Conservation (phyloP, 306 rosid species). For the Gillenia trifoliata region DNA sequence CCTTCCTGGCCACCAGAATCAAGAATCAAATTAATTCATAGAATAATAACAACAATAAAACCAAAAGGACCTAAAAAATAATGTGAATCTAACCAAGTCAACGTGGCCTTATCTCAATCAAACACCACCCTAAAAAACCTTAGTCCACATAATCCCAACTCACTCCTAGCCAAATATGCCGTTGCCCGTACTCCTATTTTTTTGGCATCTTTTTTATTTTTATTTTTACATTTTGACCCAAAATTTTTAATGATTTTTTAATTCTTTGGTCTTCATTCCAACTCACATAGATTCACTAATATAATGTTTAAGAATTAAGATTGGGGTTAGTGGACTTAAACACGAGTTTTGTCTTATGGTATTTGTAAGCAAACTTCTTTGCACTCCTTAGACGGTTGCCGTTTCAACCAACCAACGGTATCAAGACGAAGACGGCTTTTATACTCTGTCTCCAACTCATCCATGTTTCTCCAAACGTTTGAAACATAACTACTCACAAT, state of each 20-base stretch:
- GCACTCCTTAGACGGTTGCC: not conserved
- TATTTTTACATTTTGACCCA: not conserved
- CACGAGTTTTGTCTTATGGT: not conserved
- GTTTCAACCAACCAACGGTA: not conserved
- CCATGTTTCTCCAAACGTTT: not conserved
- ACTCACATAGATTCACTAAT: slow-evolving; percentile 10
- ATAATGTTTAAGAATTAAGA: not conserved
- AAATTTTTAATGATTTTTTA: not conserved
- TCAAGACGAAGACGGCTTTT: not conserved
- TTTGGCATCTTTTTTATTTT: not conserved
- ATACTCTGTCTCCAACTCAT: not conserved
- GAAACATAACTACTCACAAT: not conserved
- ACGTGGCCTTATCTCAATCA: slow-evolving; percentile 9
- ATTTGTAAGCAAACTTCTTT: not conserved
- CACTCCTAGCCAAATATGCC: slow-evolving; percentile 5
- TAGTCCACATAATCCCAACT: not conserved
- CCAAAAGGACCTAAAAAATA: not conserved
- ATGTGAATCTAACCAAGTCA: slow-evolving; percentile 10
- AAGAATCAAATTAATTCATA: no score
- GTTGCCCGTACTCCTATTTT: not conserved
- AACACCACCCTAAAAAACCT: not conserved
- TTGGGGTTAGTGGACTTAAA: not conserved
- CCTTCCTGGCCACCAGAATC: no score
- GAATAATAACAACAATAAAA: not conserved
- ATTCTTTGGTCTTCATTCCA: not conserved